Evolutionary conservation across 1,284 basidiomycete genomes (phyloP).

Genomic region (Trametes polyzona): DNA sequence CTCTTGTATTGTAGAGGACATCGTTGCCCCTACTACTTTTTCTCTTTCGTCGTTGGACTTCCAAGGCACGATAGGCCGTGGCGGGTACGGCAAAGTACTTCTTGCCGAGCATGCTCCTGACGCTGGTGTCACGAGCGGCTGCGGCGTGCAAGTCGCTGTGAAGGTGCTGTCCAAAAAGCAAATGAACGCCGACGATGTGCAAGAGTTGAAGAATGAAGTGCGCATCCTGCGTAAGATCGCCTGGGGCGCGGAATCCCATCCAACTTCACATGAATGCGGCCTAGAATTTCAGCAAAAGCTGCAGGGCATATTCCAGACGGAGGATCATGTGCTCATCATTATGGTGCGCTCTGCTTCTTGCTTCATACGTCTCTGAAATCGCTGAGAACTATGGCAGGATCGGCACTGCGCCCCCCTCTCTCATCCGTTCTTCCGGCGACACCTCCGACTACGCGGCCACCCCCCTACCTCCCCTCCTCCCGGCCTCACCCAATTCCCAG

Average conservation of each 20-base stretch:
- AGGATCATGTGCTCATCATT: constrained; percentile 20
- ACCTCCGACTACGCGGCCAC: constrained; percentile 12
- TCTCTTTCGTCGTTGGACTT: constrained; percentile 14
- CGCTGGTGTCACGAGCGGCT: neutral
- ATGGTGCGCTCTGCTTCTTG: constrained; percentile 13
- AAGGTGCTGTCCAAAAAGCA: constrained; percentile 21
- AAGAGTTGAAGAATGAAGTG: constrained; percentile 21
- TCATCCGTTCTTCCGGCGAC: constrained; percentile 11
- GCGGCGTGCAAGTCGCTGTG: constrained; percentile 14
- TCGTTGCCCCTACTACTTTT: neutral
- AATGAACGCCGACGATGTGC: constrained; percentile 18
- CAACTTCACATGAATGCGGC: neutral
- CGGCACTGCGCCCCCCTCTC: constrained; percentile 20
- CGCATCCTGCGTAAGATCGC: constrained; percentile 12
- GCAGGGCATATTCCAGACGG: constrained; percentile 16
- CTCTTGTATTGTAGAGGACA: neutral
- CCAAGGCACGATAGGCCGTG: constrained; percentile 23
- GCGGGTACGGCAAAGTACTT: constrained; percentile 28
- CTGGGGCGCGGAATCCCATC: neutral
- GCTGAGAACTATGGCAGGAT: constrained; percentile 8
- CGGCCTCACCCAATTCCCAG: neutral
- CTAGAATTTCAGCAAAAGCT: constrained; percentile 17
- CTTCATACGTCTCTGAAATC: too few relatives aligned
- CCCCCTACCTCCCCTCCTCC: neutral
- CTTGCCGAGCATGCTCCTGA: constrained; percentile 10